Base-by-base conservation (phyloP, 1,284 basidiomycete species). In the Meripilus lineatus region DNA sequence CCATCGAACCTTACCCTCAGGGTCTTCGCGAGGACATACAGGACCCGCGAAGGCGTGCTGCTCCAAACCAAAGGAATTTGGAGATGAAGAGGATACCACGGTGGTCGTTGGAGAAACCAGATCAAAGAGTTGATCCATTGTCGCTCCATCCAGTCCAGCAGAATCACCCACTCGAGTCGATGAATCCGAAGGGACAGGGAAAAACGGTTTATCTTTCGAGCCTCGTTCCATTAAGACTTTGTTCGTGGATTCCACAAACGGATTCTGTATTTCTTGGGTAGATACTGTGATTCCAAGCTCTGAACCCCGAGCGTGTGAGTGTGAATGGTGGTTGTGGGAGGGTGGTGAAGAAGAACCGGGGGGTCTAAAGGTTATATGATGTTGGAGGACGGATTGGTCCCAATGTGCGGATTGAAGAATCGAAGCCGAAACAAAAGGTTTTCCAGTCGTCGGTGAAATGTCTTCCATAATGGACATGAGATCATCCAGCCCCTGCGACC, bases 131-230 rank as follows among this genome's bases (percentile, higher is more conserved):
- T 77, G 69, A 36, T 79, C 77, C 67, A 75, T 73, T 8, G 74
- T 70, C 18, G 72, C 63, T 26, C 71, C 72, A 37, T 79, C 68
- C 35, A 79, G 57, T 14, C 72, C 74, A 6, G 76, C 73, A 40
- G 68, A 77, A 50, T 91, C 90, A 7, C 93, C 93, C 36, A 93
- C 76, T 15, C 90, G 82, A 45, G 79, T 61, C 0, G 90, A 93
- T 3, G 84, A 81, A 58, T 95, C 89, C 2, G 63, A 62, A 1
- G 87, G 80, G 1, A 95, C 75, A 2, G 85, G 80, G 56, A 82
- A 91, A 62, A 81, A 92, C 1, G 64, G 46, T 38, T 62, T 68
- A 21, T 61, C 56, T 42, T 55, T 59, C 7, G 63, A 64, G 14
- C 55, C 45, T 18, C 45, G 46, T 3, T 41, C 28, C 2, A 47